Evolutionary conservation across 208 protist genomes (phyloP), one percentile per base, ranked within the genome.

Genomic region (Acanthamoeba culbertsoni): DNA sequence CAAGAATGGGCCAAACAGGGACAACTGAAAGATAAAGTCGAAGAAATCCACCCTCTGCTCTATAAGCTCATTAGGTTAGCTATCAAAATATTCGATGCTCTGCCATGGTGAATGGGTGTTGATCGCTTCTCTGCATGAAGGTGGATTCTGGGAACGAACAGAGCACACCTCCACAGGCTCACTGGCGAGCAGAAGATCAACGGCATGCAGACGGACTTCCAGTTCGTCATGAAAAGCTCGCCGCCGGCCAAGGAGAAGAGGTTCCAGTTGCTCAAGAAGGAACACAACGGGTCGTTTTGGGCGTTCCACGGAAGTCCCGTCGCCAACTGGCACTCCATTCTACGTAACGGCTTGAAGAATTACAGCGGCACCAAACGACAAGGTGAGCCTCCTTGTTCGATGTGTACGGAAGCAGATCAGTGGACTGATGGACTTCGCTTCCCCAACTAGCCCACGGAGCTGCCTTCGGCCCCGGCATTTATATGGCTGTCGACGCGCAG

Each of bases 301-400:
- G 94, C 95, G 1, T 96, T 94, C 53, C 95, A 96, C 93, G 95
- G 95, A 2, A 93, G 57, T 65, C 63, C 63, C 28, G 63, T 75
- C 5, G 63, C 63, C 63, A 75, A 75, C 37, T 75, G 63, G 63
- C 63, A 75, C 63, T 75, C 63, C 14, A 75, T 75, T 35, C 37
- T 75, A 5, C 63, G 63, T 23, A 63, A 94, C 33, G 95, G 95
- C 23, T 75, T 96, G 23, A 63, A 88, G n/a, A 96, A 96, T 31
- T 57, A 59, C 46, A 86, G 75, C 33, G 46, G 75, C 8, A 59
- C 46, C 37, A 59, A 18, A 2, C 46, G 46, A 12, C 46, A 48
- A 86, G 75, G 40, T 86, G 37, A 12, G 18, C 23, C 8, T 42
- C 63, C 31, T 23, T 42, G 16, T 35, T 42, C 31, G 7, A 35